These are phyloP conservation scores for Lactarius deliciosus DNA, from an alignment of 768 basidiomycete genomes.

Conservation along the genomic window DNA sequence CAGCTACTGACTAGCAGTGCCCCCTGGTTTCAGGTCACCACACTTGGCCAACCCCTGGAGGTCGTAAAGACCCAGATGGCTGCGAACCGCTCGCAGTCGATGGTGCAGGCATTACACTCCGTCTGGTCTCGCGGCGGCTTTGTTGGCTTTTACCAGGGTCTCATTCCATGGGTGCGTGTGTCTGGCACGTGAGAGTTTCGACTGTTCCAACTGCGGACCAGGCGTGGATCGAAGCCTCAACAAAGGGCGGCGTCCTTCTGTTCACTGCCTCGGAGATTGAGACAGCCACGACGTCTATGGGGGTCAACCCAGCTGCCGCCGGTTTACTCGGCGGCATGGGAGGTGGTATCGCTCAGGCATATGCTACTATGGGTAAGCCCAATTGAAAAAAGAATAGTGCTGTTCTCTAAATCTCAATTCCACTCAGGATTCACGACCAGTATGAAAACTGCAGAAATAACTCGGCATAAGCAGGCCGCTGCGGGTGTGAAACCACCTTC, in stretches of 20 bases:
- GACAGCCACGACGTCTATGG: constrained; percentile 57
- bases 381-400: no score
- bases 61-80: constrained; percentile 99
- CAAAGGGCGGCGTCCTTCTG: constrained; percentile 93
- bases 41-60: constrained; percentile 96
- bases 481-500: constrained; percentile 83
- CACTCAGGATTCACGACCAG: constrained; percentile 90
- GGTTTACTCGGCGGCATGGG: constrained; percentile 97
- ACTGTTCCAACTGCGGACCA: constrained; percentile 36
- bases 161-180: constrained; percentile 91
- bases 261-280: constrained; percentile 98
- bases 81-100: constrained; percentile 88
- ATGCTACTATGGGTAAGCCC: constrained; percentile 97
- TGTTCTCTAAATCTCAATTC: not conserved
- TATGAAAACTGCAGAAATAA: constrained; percentile 99
- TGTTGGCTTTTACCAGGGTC: constrained; percentile 92
- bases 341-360: constrained; percentile 96
- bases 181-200: not conserved
- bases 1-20: constrained; percentile 1
- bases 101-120: constrained; percentile 78
- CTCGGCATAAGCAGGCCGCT: constrained; percentile 88
- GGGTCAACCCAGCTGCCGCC: constrained; percentile 75
- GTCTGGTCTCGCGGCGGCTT: constrained; percentile 93
- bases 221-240: constrained; percentile 99
- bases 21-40: constrained; percentile 70